Evolutionary conservation across 2,329 filamentous ascomycete species (phyloP).

Genomic region (Claviceps spartinae): DNA sequence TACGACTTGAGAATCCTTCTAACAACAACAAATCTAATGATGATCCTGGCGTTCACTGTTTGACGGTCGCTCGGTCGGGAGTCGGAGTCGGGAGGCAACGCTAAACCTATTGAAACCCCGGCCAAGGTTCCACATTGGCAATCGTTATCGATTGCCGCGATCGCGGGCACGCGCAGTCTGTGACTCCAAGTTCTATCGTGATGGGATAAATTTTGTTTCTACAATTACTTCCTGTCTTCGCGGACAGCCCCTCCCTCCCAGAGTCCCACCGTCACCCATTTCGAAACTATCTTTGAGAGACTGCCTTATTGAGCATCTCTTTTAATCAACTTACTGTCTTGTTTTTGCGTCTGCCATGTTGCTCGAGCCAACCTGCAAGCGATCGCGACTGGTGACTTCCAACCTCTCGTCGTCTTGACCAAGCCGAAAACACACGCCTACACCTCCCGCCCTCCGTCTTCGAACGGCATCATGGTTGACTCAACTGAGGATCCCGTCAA

Average conservation of each 20-base stretch:
- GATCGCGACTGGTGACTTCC: slow-evolving; percentile 4
- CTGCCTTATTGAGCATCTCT: not conserved
- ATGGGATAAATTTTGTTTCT: not conserved
- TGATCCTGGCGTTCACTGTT: too few relatives aligned
- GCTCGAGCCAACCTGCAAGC: not conserved
- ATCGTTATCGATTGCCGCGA: too few relatives aligned
- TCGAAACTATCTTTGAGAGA: not conserved
- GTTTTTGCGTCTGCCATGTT: slow-evolving; percentile 5
- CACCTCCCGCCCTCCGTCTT: not conserved
- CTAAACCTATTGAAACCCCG: too few relatives aligned
- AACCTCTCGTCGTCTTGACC: slow-evolving; percentile 2
- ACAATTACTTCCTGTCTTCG: not conserved
- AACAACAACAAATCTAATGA: too few relatives aligned
- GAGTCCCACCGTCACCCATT: not conserved
- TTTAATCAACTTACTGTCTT: not conserved
- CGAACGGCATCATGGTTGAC: slow-evolving; percentile 1
- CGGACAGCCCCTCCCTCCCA: not conserved
- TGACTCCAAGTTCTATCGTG: too few relatives aligned
- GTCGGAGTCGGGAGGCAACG: too few relatives aligned
- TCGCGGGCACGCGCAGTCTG: too few relatives aligned
- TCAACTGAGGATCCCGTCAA: slow-evolving; percentile 5
- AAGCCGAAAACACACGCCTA: not conserved
- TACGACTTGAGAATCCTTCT: too few relatives aligned
- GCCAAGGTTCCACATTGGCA: too few relatives aligned
- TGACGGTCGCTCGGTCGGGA: too few relatives aligned